These are phyloP conservation scores for Sclerotinia subarctica DNA, from an alignment of 2,329 filamentous ascomycete species.

Conservation along the genomic window DNA sequence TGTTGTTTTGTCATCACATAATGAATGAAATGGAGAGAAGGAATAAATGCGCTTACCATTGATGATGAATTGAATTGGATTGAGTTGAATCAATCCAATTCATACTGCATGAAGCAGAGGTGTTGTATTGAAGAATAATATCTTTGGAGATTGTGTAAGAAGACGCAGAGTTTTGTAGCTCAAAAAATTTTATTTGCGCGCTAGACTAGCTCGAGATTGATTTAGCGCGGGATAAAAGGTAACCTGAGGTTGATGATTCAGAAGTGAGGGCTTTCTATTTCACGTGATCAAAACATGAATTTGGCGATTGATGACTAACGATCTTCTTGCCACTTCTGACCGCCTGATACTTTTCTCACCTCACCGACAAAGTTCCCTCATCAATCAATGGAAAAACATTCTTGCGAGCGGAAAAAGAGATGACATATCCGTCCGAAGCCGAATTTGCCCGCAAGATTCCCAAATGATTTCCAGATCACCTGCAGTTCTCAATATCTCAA, in stretches of 20 bases:
- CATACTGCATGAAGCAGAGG: conserved; percentile 25
- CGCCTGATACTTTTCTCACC: conserved; percentile 12
- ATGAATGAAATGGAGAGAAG: conserved; percentile 35
- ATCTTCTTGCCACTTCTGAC: not conserved
- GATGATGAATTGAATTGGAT: not conserved
- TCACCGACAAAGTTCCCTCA: not conserved
- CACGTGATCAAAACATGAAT: not conserved
- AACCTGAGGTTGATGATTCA: not conserved
- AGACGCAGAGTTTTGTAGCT: conserved; percentile 15
- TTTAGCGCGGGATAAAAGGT: not conserved
- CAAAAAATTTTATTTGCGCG: conserved; percentile 10
- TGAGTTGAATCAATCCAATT: not conserved
- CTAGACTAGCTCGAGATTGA: conserved; percentile 8
- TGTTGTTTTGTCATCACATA: conserved; percentile 75
- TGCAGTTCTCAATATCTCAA: not conserved
- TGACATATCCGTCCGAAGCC: conserved; percentile 18
- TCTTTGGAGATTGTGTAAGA: not conserved
- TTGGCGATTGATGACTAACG: not conserved
- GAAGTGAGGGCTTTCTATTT: too few relatives aligned
- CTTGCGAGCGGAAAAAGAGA: conserved; percentile 1
- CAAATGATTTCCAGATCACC: not conserved
- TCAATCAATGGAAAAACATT: conserved; percentile 15
- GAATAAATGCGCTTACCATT: conserved; percentile 30
- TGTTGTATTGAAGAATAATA: conserved; percentile 22
- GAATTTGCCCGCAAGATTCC: not conserved